Percentiles rank a stretch among this genome's conserved stretches.
Conservation (phyloP, 192 early-diverging fungal genomes). For the Dissophora globulifera region DNA sequence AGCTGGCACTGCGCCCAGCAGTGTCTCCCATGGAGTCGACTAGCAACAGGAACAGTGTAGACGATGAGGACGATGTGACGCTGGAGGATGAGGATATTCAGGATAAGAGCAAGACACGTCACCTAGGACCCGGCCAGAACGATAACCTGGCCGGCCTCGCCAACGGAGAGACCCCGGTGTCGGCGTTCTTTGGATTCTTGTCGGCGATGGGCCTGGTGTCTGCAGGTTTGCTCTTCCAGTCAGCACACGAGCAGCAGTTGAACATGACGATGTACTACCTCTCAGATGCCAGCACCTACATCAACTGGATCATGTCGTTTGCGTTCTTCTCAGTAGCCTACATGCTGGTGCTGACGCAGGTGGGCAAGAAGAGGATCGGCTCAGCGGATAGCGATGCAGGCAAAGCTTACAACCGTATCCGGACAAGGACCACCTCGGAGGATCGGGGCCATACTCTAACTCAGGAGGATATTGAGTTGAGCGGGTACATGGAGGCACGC, state of each 20-base stretch:
- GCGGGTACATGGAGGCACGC: slow-evolving; percentile 30
- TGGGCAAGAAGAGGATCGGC: slow-evolving; percentile 31
- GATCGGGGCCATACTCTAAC: slow-evolving; percentile 21
- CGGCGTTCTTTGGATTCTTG: slow-evolving; percentile 53
- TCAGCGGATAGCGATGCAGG: not conserved
- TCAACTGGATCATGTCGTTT: slow-evolving; percentile 53
- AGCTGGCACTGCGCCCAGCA: slow-evolving; percentile 41
- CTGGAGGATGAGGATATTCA: slow-evolving; percentile 31
- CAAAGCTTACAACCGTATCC: slow-evolving; percentile 35
- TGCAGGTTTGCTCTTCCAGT: slow-evolving; percentile 53
- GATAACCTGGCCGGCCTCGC: slow-evolving; percentile 30
- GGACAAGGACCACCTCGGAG: slow-evolving; percentile 23
- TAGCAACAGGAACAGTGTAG: not conserved
- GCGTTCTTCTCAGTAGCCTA: slow-evolving; percentile 48
- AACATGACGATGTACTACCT: slow-evolving; percentile 48
- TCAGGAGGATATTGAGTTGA: slow-evolving; percentile 42
- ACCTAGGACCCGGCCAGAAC: not conserved
- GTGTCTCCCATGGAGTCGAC: slow-evolving; percentile 12
- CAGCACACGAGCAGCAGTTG: slow-evolving; percentile 53
- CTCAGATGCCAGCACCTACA: slow-evolving; percentile 51
- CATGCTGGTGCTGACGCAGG: slow-evolving; percentile 35
- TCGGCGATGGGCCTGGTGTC: slow-evolving; percentile 46
- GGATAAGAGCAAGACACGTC: slow-evolving; percentile 8
- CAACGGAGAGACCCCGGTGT: slow-evolving; percentile 44
- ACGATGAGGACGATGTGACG: slow-evolving; percentile 18